Conservation (phyloP, 139 green algal genomes). For the Chlamydomonas incerta region DNA sequence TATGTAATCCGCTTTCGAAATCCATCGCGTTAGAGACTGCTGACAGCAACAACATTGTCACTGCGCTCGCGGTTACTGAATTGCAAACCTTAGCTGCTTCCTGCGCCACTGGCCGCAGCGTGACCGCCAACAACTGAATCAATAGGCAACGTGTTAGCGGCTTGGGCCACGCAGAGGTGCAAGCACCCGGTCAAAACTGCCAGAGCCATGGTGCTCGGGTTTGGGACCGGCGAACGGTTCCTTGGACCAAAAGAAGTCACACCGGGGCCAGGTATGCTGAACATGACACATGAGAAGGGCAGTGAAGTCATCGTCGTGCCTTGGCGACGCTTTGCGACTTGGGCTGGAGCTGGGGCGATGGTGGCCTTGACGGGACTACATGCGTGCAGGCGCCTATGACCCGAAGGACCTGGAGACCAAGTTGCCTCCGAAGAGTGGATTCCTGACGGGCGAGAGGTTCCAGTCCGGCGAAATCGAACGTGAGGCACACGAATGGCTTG, state of each 20-base stretch:
- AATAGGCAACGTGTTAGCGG: too few relatives aligned
- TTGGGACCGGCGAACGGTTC: constrained; percentile 40
- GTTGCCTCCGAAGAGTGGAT: constrained; percentile 57
- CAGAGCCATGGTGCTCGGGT: constrained; percentile 25
- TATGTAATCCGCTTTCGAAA: too few relatives aligned
- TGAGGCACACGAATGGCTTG: not conserved
- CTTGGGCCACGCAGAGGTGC: too few relatives aligned
- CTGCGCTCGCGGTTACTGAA: too few relatives aligned
- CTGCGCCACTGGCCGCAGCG: too few relatives aligned
- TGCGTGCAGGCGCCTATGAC: constrained; percentile 59
- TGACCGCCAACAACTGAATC: too few relatives aligned
- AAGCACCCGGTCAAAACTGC: not conserved
- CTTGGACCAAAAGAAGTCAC: constrained; percentile 14
- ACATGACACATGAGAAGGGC: not conserved
- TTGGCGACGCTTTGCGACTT: too few relatives aligned
- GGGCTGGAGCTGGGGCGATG: too few relatives aligned
- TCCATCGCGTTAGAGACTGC: too few relatives aligned
- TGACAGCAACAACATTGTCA: too few relatives aligned
- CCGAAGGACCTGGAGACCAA: constrained; percentile 54
- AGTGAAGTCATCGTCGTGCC: too few relatives aligned
- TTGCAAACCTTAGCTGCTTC: too few relatives aligned
- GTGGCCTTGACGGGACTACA: not conserved
- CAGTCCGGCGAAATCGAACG: constrained; percentile 25
- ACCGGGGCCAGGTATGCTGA: constrained; percentile 41
- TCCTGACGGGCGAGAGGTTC: constrained; percentile 59